A percentile compares a stretch with the other conserved stretches of the same genome.
Conservation (phyloP, 805 yeast species). For the Priceomyces medius region DNA sequence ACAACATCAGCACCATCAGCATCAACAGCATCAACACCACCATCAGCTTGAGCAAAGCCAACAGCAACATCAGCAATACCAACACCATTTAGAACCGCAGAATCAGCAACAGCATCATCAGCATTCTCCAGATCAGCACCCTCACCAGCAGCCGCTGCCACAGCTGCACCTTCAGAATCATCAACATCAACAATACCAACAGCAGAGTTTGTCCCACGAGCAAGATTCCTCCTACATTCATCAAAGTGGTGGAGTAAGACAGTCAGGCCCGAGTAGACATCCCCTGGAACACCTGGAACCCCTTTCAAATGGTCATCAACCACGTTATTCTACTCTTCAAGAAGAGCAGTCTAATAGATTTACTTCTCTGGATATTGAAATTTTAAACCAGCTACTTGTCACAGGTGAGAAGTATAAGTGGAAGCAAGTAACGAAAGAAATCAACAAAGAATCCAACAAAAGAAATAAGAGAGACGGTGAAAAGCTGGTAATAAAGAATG, state of each 20-base stretch:
- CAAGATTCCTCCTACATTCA: neutral
- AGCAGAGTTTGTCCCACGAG: neutral
- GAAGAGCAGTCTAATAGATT: slow-evolving; percentile 21
- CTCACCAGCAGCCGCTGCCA: neutral
- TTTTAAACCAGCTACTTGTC: slow-evolving; percentile 46
- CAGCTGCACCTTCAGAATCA: neutral
- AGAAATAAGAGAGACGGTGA: slow-evolving; percentile 8
- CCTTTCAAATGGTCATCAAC: too few relatives aligned
- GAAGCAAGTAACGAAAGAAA: slow-evolving; percentile 52
- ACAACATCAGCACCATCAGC: slow-evolving; percentile 8
- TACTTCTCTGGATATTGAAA: slow-evolving; percentile 44
- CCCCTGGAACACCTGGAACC: slow-evolving; percentile 3
- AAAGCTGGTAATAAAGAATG: slow-evolving; percentile 30
- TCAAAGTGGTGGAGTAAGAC: neutral
- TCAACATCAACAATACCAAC: neutral
- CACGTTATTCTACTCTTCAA: neutral
- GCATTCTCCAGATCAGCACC: neutral
- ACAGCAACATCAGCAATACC: neutral
- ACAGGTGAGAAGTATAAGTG: slow-evolving; percentile 59
- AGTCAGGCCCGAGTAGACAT: neutral
- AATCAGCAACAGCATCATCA: neutral
- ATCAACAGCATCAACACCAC: slow-evolving; percentile 5
- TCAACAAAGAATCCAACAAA: slow-evolving; percentile 19
- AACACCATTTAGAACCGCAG: neutral
- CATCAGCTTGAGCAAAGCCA: neutral